Conservation (phyloP, 2,329 filamentous ascomycete genomes). For the Furcasterigmium furcatum region DNA sequence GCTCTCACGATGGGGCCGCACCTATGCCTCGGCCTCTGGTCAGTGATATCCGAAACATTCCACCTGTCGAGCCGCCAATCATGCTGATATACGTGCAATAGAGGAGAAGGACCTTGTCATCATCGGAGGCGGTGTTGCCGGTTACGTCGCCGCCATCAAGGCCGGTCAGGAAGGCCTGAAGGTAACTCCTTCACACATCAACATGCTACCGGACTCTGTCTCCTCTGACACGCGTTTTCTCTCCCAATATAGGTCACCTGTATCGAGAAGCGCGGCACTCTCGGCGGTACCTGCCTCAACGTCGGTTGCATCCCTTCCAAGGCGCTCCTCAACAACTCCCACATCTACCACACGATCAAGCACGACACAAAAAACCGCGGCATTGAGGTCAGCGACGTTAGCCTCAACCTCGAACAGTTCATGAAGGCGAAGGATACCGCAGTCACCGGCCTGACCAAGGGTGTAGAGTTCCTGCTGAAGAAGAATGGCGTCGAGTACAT, state of each 20-base stretch:
- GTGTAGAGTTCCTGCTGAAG: constrained; percentile 97
- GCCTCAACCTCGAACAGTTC: constrained; percentile 90
- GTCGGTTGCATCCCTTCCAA: constrained; percentile 99
- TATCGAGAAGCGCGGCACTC: constrained; percentile 94
- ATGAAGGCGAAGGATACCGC: constrained; percentile 99
- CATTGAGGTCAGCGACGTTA: constrained; percentile 96
- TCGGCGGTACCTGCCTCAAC: constrained; percentile 97
- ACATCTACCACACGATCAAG: constrained; percentile 94
- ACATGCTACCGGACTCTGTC: too few relatives aligned
- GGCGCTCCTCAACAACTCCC: constrained; percentile 98
- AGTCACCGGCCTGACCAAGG: constrained; percentile 86
- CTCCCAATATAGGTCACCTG: constrained; percentile 69
- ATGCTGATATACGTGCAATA: constrained; percentile 24
- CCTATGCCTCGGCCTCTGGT: constrained; percentile 58
- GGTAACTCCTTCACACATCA: constrained; percentile 48
- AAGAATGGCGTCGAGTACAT: constrained; percentile 99
- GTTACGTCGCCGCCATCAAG: constrained; percentile 99
- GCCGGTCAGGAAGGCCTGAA: constrained; percentile 96
- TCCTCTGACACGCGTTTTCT: neutral
- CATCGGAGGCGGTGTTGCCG: constrained; percentile 96
- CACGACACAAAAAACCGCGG: constrained; percentile 97
- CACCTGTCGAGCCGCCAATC: constrained; percentile 9
- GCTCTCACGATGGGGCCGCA: constrained; percentile 51
- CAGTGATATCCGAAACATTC: constrained; percentile 22
- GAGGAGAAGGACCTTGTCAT: constrained; percentile 97